These are phyloP conservation scores for Priceomyces castillae DNA, from an alignment of 805 yeast species.

Conservation along the genomic window DNA sequence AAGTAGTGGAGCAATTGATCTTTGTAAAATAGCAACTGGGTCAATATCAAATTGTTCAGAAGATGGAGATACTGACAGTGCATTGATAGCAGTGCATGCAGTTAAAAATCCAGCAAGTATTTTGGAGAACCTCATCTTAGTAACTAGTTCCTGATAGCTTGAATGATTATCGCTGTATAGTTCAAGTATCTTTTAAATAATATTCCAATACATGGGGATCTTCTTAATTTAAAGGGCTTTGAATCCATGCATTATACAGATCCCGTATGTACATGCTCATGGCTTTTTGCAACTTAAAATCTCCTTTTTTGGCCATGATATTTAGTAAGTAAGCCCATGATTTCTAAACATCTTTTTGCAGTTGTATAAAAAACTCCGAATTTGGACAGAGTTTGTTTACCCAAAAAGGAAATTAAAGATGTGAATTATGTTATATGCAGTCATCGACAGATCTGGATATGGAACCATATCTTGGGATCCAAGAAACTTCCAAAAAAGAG, in stretches of 20 bases:
- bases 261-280: too few relatives aligned
- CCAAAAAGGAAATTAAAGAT: slow-evolving; percentile 1
- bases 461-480: neutral
- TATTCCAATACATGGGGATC: too few relatives aligned
- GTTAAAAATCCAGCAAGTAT: neutral
- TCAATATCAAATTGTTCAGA: neutral
- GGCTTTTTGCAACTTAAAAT: too few relatives aligned
- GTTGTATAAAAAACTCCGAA: neutral
- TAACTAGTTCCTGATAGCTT: neutral
- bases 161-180: too few relatives aligned
- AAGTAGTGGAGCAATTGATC: neutral
- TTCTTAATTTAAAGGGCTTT: too few relatives aligned
- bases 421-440: neutral
- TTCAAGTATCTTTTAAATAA: too few relatives aligned
- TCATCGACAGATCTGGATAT: neutral
- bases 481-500: neutral
- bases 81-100: neutral
- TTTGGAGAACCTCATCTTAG: slow-evolving; percentile 1
- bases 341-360: neutral
- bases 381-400: slow-evolving; percentile 1
- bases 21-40: neutral
- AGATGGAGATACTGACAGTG: slow-evolving; percentile 1
- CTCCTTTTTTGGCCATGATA: too few relatives aligned
- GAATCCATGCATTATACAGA: too few relatives aligned
- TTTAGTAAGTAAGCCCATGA: too few relatives aligned